Percentiles rank a stretch among this genome's conserved stretches.
phyloP scores from a whole-genome alignment of 352 stramenopile species.

The Pythium folliculosum region DNA sequence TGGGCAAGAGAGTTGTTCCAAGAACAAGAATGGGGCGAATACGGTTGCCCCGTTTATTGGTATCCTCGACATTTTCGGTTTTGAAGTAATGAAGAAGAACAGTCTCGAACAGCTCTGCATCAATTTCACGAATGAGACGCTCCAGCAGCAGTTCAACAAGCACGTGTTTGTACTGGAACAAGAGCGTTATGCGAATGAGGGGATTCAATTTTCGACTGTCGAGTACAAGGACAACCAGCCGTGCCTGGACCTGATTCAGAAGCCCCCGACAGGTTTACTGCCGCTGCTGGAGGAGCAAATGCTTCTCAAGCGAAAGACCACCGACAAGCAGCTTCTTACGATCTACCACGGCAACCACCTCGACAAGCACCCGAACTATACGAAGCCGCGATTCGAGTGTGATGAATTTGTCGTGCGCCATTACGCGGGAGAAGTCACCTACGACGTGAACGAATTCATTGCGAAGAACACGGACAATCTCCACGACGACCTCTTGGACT shows the following conservation, averaged over 20 bases:
- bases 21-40: neutral
- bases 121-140: constrained; percentile 91
- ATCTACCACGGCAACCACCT: constrained; percentile 82
- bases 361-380: constrained; percentile 70
- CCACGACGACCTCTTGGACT: constrained; percentile 84
- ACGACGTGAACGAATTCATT: constrained; percentile 85
- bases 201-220: constrained; percentile 70
- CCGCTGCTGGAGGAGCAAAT: constrained; percentile 88
- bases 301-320: constrained; percentile 84
- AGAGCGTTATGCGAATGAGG: constrained; percentile 75
- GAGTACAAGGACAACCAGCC: constrained; percentile 86
- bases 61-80: constrained; percentile 92
- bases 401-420: constrained; percentile 88
- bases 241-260: constrained; percentile 83
- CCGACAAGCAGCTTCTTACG: constrained; percentile 79
- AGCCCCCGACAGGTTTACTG: constrained; percentile 73
- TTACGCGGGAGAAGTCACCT: constrained; percentile 81
- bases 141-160: constrained; percentile 91
- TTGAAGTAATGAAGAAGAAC: constrained; percentile 89
- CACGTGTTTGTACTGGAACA: constrained; percentile 87
- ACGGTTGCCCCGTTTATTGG: constrained; percentile 60
- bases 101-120: constrained; percentile 91
- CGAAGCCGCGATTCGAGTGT: constrained; percentile 77
- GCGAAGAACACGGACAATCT: constrained; percentile 90
- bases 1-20: constrained; percentile 8